Conservation (phyloP, 352 stramenopile species). For the Phytophthora ohioensis region DNA sequence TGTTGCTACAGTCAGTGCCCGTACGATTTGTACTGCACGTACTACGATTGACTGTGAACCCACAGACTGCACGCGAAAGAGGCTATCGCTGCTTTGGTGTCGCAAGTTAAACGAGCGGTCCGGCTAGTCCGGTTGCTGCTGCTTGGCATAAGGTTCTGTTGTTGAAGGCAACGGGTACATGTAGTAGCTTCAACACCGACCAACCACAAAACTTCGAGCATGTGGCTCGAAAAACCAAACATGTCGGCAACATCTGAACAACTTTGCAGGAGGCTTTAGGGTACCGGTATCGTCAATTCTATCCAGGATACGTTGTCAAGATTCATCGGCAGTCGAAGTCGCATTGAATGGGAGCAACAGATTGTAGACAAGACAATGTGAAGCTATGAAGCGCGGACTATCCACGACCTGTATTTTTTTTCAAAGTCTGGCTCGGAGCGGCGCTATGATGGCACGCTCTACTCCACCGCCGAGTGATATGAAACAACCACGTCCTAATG, state of each 20-base stretch:
- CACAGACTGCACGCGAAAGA: slow-evolving; percentile 14
- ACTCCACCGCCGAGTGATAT: slow-evolving; percentile 28
- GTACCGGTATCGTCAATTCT: too few relatives aligned
- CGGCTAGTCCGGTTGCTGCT: background rate
- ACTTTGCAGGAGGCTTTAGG: too few relatives aligned
- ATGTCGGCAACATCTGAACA: background rate
- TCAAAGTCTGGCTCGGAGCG: slow-evolving; percentile 32
- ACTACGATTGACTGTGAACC: background rate
- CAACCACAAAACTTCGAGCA: background rate
- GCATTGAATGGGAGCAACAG: background rate
- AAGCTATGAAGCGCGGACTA: slow-evolving; percentile 21
- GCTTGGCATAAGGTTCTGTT: slow-evolving; percentile 1
- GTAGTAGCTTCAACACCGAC: background rate
- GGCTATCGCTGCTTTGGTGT: slow-evolving; percentile 23
- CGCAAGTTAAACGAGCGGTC: background rate
- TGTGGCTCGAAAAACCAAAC: background rate
- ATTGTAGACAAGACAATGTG: background rate
- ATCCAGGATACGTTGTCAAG: too few relatives aligned
- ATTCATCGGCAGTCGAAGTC: too few relatives aligned
- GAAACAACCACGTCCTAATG: slow-evolving; percentile 44
- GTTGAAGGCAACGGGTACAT: background rate
- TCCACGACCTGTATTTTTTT: slow-evolving; percentile 42
- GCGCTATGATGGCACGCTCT: slow-evolving; percentile 15
- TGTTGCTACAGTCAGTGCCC: background rate
- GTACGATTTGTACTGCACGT: background rate